Evolutionary conservation across 1,284 basidiomycete genomes (phyloP).

Genomic region (Leucoagaricus sp.): DNA sequence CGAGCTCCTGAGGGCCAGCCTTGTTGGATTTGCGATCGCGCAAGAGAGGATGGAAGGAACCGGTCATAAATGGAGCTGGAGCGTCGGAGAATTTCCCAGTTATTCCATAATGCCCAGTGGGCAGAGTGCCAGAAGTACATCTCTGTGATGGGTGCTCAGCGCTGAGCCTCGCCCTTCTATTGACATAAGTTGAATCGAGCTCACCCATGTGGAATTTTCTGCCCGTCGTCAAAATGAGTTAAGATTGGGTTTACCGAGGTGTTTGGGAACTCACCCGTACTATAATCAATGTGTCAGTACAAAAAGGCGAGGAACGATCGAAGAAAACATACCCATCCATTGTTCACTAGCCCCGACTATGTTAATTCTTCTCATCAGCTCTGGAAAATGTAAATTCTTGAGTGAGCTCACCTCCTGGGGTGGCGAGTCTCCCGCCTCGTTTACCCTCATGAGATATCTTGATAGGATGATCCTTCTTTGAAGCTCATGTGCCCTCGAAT

Average conservation of each 20-base stretch:
- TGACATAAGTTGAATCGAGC: too few relatives aligned
- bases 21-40: conserved; percentile 51
- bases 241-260: not conserved
- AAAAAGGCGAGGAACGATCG: conserved; percentile 2
- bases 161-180: too few relatives aligned
- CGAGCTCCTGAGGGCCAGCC: conserved; percentile 53
- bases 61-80: conserved; percentile 45
- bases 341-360: conserved; percentile 57
- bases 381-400: conserved; percentile 8
- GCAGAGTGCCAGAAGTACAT: conserved; percentile 63
- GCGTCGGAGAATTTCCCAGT: conserved; percentile 53
- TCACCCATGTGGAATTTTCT: conserved; percentile 55
- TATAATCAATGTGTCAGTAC: conserved; percentile 8
- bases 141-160: conserved; percentile 31
- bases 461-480: conserved; percentile 59
- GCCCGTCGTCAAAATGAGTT: not conserved
- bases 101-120: conserved; percentile 64
- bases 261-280: conserved; percentile 29
- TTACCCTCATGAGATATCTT: conserved; percentile 58
- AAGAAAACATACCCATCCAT: conserved; percentile 52
- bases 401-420: conserved; percentile 52
- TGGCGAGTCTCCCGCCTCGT: conserved; percentile 56
- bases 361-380: not conserved
- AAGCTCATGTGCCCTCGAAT: conserved; percentile 53
- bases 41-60: conserved; percentile 48